Evolutionary conservation across 257 asterid species (phyloP).

Genomic region (Rhazya stricta): DNA sequence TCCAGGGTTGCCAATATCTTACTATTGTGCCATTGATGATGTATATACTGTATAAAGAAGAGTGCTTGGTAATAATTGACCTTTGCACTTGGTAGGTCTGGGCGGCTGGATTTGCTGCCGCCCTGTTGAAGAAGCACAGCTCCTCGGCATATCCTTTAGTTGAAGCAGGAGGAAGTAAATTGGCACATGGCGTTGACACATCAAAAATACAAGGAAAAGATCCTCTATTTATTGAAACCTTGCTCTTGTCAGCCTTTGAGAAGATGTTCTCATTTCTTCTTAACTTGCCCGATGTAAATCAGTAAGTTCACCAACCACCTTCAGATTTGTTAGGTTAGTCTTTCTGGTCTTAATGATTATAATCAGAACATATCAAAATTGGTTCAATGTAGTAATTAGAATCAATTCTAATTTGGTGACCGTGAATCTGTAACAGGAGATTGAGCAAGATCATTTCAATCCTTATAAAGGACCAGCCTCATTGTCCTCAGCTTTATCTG

Average conservation of each 20-base stretch:
- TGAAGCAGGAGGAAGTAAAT: conserved; percentile 34
- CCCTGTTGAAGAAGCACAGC: conserved; percentile 66
- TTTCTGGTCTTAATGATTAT: background rate
- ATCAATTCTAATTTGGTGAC: background rate
- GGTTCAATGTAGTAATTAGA: no score
- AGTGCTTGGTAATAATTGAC: background rate
- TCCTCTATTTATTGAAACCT: conserved; percentile 41
- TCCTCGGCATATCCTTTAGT: conserved; percentile 43
- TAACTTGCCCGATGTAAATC: conserved; percentile 49
- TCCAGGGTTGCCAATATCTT: background rate
- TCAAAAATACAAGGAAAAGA: conserved; percentile 34
- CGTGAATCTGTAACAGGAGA: conserved; percentile 41
- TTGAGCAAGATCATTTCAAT: conserved; percentile 39
- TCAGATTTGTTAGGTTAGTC: background rate
- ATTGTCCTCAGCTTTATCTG: conserved; percentile 77
- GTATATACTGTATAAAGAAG: background rate
- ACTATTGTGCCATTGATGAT: background rate
- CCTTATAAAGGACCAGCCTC: conserved; percentile 58
- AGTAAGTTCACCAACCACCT: conserved; percentile 32
- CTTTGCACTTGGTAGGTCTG: conserved; percentile 53
- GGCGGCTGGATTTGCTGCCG: conserved; percentile 96
- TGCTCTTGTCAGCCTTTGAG: conserved; percentile 56
- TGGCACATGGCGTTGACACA: conserved; percentile 17
- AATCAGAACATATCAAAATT: background rate
- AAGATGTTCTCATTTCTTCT: conserved; percentile 62